A percentile compares a stretch with the other conserved stretches of the same genome.
phyloP scores from a whole-genome alignment of 1,139 yeast genomes.

The Sugiyamaella pinicola region DNA sequence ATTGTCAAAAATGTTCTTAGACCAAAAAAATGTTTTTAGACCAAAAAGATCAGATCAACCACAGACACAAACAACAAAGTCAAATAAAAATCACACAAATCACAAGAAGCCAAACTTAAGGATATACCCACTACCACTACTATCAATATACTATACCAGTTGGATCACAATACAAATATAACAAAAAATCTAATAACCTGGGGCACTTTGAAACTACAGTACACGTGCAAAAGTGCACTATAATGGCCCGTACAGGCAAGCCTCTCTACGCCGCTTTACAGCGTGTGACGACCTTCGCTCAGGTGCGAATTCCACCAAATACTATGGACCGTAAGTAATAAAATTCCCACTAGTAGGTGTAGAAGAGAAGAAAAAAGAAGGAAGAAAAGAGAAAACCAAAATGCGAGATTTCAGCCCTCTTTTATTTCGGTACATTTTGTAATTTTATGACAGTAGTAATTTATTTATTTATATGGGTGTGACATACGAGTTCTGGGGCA shows the following conservation, averaged over 20 bases:
- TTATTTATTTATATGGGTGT: too few species aligned
- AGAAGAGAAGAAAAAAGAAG: conserved; percentile 10
- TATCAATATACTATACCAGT: neutral
- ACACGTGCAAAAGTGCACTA: conserved; percentile 19
- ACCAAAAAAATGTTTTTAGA: too few species aligned
- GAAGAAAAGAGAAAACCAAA: neutral
- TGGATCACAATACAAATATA: neutral
- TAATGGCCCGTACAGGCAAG: conserved; percentile 22
- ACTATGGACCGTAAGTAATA: conserved; percentile 4
- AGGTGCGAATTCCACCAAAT: conserved; percentile 16
- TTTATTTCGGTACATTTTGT: too few species aligned
- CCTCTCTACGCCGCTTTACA: conserved; percentile 19
- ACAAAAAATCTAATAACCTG: conserved; percentile 11
- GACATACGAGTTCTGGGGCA: neutral
- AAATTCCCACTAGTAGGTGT: conserved; percentile 18
- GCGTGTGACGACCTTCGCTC: conserved; percentile 19
- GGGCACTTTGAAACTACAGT: conserved; percentile 18
- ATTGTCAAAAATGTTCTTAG: conserved; percentile 44
- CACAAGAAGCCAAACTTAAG: neutral
- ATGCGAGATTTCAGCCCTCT: conserved; percentile 13
- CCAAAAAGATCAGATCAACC: neutral
- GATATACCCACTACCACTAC: neutral
- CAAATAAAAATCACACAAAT: neutral
- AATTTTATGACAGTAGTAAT: too few species aligned
- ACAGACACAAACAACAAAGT: neutral